Base-by-base conservation (phyloP, 805 yeast genomes). In the Diddensiella transvaalensis region DNA sequence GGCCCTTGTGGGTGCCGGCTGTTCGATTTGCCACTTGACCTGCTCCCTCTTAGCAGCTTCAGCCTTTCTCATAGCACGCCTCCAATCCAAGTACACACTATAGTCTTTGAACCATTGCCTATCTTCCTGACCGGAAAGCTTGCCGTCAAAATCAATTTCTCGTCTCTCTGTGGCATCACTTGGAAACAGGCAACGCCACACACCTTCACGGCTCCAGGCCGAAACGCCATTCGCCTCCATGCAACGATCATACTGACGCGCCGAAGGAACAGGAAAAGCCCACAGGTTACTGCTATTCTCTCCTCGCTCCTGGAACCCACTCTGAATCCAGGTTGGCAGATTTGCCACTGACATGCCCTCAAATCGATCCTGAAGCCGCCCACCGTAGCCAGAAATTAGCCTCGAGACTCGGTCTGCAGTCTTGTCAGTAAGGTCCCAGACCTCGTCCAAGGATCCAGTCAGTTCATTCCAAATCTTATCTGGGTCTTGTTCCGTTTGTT, bases 171-270 rank as follows among this genome's bases (percentile, higher is more conserved):
- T 48, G 29, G 46, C 49, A 33, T 52, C 47, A 15, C 74, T 73
- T 10, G 96, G 96, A 65, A 90, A 84, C 40, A 91, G 69, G 67
- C 98, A 91, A 61, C 90, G 78, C 97, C 97, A 91, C 64, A 82
- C 77, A 0, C 97, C 98, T 19, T 76, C 73, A 32, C 78, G 68
- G 61, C 88, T 95, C 96, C 97, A 91, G 10, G 80, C 82, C 0
- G 87, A 78, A 4, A 76, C 67, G 2, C 99, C 98, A 5, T 79
- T 69, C 30, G 75, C 67, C 18, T 76, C 77, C 52, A 76, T 57
- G 65, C 98, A 91, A 40, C 77, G 72, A 45, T 76, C 72, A 63
- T 82, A 87, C 52, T 78, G 76, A 43, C 73, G 64, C 2, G 76
- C 69, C 0, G 82, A 69, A 2, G 95, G 95, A 4, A 74, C 71